Conservation (phyloP, 2,329 filamentous ascomycete genomes). For the Mariannaea sp. region DNA sequence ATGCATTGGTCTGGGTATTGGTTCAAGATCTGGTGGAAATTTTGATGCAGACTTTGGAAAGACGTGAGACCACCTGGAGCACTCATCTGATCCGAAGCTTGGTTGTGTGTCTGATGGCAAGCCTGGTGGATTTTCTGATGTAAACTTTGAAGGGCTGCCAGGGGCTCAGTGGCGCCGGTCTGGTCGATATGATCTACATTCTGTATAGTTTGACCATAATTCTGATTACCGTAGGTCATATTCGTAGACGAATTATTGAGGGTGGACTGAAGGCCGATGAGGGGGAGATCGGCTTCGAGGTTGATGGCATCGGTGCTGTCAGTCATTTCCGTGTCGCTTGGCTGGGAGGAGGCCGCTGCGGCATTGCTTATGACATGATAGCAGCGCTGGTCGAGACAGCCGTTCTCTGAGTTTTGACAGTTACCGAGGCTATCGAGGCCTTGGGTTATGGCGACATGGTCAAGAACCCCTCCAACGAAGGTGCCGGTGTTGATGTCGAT, state of each 20-base stretch:
- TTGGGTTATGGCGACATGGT: conserved; percentile 30
- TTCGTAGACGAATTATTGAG: conserved; percentile 17
- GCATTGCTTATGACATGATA: conserved; percentile 33
- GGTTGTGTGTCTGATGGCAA: background rate
- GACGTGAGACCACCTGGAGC: background rate
- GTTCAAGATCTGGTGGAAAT: conserved; percentile 11
- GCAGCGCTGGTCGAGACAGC: conserved; percentile 40
- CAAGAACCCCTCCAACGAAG: conserved; percentile 28
- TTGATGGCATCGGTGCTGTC: conserved; percentile 8
- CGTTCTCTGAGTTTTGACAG: conserved; percentile 41
- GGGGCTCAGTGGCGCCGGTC: conserved; percentile 20
- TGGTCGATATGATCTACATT: conserved; percentile 3
- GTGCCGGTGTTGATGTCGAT: conserved; percentile 42
- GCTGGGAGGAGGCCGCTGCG: conserved; percentile 5
- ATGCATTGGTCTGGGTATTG: background rate
- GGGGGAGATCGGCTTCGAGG: conserved; percentile 11
- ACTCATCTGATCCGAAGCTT: background rate
- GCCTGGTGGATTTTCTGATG: conserved; percentile 15
- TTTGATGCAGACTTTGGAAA: conserved; percentile 20
- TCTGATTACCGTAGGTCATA: conserved; percentile 13
- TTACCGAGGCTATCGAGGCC: conserved; percentile 36
- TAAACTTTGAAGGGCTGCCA: conserved; percentile 31
- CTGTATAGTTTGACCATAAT: background rate
- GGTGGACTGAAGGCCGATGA: background rate
- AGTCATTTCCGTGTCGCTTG: conserved; percentile 23